These are phyloP conservation scores for Eragrostis nindensis DNA, from an alignment of 176 grass and related monocot species.

Conservation along the genomic window DNA sequence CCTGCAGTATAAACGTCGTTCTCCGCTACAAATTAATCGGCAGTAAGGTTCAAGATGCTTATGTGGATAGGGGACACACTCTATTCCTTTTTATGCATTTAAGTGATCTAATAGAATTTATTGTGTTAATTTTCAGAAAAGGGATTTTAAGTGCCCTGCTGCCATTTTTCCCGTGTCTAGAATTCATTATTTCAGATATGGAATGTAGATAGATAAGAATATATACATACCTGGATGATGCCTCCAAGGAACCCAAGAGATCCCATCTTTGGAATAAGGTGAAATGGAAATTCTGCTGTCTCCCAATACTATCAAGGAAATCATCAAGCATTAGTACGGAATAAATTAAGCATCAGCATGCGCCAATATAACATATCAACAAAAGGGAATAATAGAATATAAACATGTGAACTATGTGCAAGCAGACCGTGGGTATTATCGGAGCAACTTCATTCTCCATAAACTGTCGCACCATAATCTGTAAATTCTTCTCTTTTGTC, in stretches of 20 bases:
- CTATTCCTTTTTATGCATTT: too few relatives aligned
- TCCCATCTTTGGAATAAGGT: conserved; percentile 62
- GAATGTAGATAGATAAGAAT: background rate
- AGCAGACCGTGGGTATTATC: conserved; percentile 29
- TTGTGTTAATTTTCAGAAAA: too few relatives aligned
- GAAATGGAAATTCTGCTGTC: conserved; percentile 57
- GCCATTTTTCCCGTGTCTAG: too few relatives aligned
- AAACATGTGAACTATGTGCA: background rate
- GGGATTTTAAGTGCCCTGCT: too few relatives aligned
- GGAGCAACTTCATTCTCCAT: conserved; percentile 77
- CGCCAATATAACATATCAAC: background rate
- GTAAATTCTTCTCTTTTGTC: conserved; percentile 45
- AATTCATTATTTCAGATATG: background rate
- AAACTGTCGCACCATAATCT: conserved; percentile 43
- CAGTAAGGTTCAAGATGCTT: too few relatives aligned
- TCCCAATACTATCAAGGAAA: conserved; percentile 51
- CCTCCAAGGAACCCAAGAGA: conserved; percentile 52
- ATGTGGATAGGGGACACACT: too few relatives aligned
- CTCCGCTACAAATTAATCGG: too few relatives aligned
- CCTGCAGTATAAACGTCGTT: too few relatives aligned
- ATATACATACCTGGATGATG: conserved; percentile 54
- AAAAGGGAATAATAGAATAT: too few relatives aligned
- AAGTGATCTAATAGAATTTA: too few relatives aligned
- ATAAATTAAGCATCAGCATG: background rate
- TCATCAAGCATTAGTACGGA: background rate